Evolutionary conservation across 768 basidiomycete species (phyloP).

Genomic region (Asterophora lycoperdoides): DNA sequence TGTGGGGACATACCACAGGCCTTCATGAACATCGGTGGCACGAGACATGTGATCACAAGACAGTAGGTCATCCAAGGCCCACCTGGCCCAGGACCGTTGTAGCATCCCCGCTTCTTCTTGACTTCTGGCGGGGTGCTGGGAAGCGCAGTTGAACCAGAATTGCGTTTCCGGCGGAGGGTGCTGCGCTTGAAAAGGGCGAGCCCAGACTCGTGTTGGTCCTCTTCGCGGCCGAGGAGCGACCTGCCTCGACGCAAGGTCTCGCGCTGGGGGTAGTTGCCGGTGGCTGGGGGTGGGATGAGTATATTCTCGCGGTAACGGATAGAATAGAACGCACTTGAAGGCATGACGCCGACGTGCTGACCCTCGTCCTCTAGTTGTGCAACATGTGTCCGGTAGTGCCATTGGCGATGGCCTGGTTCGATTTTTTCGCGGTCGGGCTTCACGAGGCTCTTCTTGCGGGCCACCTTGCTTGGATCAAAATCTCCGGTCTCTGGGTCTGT

Average conservation of each 20-base stretch:
- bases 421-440: conserved; percentile 94
- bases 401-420: conserved; percentile 89
- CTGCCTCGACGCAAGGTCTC: conserved; percentile 73
- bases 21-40: conserved; percentile 75
- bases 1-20: conserved; percentile 62
- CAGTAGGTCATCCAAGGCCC: conserved; percentile 96
- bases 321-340: conserved; percentile 65
- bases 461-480: conserved; percentile 48
- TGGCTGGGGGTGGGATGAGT: conserved; percentile 39
- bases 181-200: conserved; percentile 88
- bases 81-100: conserved; percentile 84
- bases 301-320: conserved; percentile 7
- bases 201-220: conserved; percentile 89
- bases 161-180: conserved; percentile 70
- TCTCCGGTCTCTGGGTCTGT: conserved; percentile 41
- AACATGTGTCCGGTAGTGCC: conserved; percentile 89
- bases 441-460: conserved; percentile 89
- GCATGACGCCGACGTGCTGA: conserved; percentile 64
- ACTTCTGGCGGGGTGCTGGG: conserved; percentile 30
- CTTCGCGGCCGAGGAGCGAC: conserved; percentile 85
- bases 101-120: conserved; percentile 47
- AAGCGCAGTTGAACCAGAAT: conserved; percentile 29
- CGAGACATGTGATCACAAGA: conserved; percentile 73
- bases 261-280: conserved; percentile 72
- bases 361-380: conserved; percentile 71